phyloP scores from a whole-genome alignment of 1,284 basidiomycete genomes.

The Malassezia sp. region DNA sequence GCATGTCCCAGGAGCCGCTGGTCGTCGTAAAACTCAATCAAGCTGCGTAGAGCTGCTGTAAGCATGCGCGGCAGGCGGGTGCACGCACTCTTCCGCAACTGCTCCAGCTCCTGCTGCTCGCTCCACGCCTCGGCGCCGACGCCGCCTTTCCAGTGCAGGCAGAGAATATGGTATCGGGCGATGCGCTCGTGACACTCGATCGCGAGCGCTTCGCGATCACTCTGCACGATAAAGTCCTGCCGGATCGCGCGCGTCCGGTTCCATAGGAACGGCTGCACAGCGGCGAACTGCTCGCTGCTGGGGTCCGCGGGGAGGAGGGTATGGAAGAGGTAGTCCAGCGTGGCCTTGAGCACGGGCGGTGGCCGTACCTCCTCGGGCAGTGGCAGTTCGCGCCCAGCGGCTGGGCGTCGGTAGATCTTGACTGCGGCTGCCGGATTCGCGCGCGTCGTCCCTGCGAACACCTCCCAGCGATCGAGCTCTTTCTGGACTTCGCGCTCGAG shows the following conservation, averaged over 20 bases:
- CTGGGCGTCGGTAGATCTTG: slow-evolving; percentile 84
- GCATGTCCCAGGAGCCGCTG: slow-evolving; percentile 56
- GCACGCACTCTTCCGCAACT: slow-evolving; percentile 72
- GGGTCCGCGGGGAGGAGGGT: slow-evolving; percentile 58
- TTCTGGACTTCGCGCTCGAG: slow-evolving; percentile 82
- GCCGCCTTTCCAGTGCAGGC: slow-evolving; percentile 56
- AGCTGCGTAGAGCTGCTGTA: slow-evolving; percentile 71
- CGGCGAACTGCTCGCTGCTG: slow-evolving; percentile 53
- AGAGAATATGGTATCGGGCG: slow-evolving; percentile 82
- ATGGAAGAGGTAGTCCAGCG: slow-evolving; percentile 83
- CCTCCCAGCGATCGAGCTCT: slow-evolving; percentile 76
- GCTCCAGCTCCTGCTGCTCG: slow-evolving; percentile 68
- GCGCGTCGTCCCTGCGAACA: slow-evolving; percentile 51
- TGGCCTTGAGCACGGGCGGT: slow-evolving; percentile 66
- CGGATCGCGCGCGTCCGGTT: slow-evolving; percentile 82
- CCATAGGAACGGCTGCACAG: slow-evolving; percentile 72
- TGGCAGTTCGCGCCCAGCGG: slow-evolving; percentile 69
- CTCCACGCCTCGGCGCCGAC: slow-evolving; percentile 55
- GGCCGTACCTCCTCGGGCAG: slow-evolving; percentile 85
- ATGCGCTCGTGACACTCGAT: slow-evolving; percentile 88
- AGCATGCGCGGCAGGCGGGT: no score
- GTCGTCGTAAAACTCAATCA: slow-evolving; percentile 88
- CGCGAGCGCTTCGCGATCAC: slow-evolving; percentile 62
- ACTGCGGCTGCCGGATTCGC: slow-evolving; percentile 79
- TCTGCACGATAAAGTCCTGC: slow-evolving; percentile 90